A percentile compares a stretch with the other conserved stretches of the same genome.
Evolutionary conservation across 306 rosid genomes (phyloP).

Genomic region (Carpinus viminea): DNA sequence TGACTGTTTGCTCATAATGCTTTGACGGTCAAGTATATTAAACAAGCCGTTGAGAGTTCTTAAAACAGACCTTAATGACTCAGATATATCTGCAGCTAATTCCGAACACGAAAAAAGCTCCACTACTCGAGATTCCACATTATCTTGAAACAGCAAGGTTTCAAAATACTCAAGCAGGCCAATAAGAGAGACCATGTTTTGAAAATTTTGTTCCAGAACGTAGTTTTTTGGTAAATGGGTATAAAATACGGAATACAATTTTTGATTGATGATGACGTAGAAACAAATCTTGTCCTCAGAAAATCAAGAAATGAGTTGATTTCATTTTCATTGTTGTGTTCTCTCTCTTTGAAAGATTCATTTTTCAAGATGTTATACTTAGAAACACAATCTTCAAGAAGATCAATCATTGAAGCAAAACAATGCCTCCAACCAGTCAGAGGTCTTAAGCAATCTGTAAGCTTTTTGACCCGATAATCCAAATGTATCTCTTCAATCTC

Average conservation of each 20-base stretch:
- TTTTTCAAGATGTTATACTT: conserved; percentile 50
- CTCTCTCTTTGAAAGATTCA: conserved; percentile 28
- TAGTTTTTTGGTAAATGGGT: conserved; percentile 53
- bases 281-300: conserved; percentile 42
- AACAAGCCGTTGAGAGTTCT: conserved; percentile 41
- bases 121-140: conserved; percentile 35
- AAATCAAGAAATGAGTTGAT: conserved; percentile 54
- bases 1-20: background rate
- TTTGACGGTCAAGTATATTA: conserved; percentile 40
- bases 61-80: conserved; percentile 27
- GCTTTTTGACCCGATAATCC: conserved; percentile 56
- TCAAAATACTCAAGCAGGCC: conserved; percentile 38
- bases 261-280: conserved; percentile 30
- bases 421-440: conserved; percentile 52
- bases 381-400: conserved; percentile 64
- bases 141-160: conserved; percentile 36
- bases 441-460: conserved; percentile 45
- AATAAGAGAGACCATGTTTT: conserved; percentile 34
- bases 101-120: conserved; percentile 36
- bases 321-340: conserved; percentile 2
- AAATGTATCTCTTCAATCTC: conserved; percentile 56
- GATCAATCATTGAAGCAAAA: conserved; percentile 49
- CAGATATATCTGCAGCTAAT: conserved; percentile 12
- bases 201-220: conserved; percentile 34
- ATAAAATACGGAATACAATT: conserved; percentile 40